phyloP scores from a whole-genome alignment of 768 basidiomycete species.

The Pulveroboletus sp. region DNA sequence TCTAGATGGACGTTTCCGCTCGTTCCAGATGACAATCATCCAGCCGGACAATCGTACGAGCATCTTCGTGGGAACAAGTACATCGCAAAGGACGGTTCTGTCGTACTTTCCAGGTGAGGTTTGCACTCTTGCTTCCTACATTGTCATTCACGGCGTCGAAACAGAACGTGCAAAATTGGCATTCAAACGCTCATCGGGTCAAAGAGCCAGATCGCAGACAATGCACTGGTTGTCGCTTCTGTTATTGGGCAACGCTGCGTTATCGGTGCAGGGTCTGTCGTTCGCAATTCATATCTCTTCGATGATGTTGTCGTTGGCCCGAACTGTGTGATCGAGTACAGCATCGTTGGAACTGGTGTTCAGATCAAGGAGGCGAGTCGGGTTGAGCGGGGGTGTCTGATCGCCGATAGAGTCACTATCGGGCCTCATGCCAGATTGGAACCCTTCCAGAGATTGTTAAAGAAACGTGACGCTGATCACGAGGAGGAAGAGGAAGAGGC shows the following conservation, averaged over 20 bases:
- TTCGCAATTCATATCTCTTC: constrained; percentile 79
- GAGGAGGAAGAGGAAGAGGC: constrained; percentile 29
- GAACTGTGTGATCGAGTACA: constrained; percentile 64
- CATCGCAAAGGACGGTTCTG: constrained; percentile 71
- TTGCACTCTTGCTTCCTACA: background rate
- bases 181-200: constrained; percentile 85
- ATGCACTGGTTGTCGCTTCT: constrained; percentile 62
- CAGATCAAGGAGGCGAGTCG: constrained; percentile 58
- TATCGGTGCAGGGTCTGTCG: constrained; percentile 65
- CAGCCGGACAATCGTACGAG: constrained; percentile 77
- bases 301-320: constrained; percentile 70
- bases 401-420: constrained; percentile 77
- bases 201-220: constrained; percentile 59
- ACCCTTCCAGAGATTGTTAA: constrained; percentile 74
- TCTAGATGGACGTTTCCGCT: constrained; percentile 94
- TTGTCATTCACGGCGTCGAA: background rate
- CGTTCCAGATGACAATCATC: constrained; percentile 91
- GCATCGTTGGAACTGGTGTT: constrained; percentile 80
- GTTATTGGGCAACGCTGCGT: constrained; percentile 74
- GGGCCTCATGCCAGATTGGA: constrained; percentile 65
- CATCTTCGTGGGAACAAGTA: constrained; percentile 87
- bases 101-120: constrained; percentile 75
- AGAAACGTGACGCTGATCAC: constrained; percentile 34
- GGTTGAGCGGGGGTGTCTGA: constrained; percentile 72
- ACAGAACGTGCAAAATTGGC: constrained; percentile 77